Percentiles rank a stretch among this genome's conserved stretches.
phyloP scores from a whole-genome alignment of 352 stramenopile species.

The Phytophthora pinifolia region DNA sequence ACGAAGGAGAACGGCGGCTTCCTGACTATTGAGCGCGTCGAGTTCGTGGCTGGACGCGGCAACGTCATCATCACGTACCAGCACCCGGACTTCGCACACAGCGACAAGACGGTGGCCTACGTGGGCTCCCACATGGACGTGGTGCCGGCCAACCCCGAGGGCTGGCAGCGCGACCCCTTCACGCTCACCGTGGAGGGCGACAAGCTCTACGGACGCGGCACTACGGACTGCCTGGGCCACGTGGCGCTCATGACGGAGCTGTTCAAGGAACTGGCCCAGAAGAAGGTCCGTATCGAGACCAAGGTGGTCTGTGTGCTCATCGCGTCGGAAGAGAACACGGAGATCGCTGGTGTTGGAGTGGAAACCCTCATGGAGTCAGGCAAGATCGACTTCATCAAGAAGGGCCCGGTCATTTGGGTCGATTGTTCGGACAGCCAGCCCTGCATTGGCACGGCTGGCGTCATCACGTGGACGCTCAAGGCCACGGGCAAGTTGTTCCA shows the following conservation, averaged over 20 bases:
- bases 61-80: constrained; percentile 92
- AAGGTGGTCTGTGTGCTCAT: constrained; percentile 89
- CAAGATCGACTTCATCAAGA: constrained; percentile 92
- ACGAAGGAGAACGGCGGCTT: constrained; percentile 74
- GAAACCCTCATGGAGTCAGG: constrained; percentile 84
- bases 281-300: constrained; percentile 55
- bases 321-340: constrained; percentile 80
- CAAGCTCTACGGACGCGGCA: constrained; percentile 90
- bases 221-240: constrained; percentile 91
- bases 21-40: constrained; percentile 68
- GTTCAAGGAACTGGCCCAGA: constrained; percentile 73
- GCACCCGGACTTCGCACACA: constrained; percentile 46
- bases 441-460: constrained; percentile 88
- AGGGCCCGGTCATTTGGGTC: constrained; percentile 90
- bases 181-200: constrained; percentile 86
- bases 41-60: constrained; percentile 78
- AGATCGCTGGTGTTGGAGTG: constrained; percentile 81
- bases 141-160: constrained; percentile 88
- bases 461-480: constrained; percentile 88
- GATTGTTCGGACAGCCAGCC: constrained; percentile 90
- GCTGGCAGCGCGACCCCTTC: constrained; percentile 88
- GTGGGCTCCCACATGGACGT: constrained; percentile 92
- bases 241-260: constrained; percentile 89
- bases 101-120: constrained; percentile 78
- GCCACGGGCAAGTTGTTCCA: constrained; percentile 91